Evolutionary conservation across 2,329 filamentous ascomycete species (phyloP), one percentile per base, ranked within the genome.

Genomic region (Trichoderma simmonsii): DNA sequence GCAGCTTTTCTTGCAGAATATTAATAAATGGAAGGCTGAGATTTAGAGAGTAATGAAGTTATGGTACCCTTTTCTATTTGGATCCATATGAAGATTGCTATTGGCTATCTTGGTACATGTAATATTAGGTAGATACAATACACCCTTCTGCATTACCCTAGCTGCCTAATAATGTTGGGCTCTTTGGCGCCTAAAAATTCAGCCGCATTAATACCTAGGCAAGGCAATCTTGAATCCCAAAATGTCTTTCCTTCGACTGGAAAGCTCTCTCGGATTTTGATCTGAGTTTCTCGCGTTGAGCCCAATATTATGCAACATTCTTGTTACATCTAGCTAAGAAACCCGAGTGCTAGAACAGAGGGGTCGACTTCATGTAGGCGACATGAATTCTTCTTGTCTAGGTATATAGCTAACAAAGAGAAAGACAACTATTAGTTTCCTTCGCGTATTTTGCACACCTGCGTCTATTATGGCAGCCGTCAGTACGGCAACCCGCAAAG

Each of bases 271-370:
- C 1, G 39, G 36, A n/a, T 9, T 43, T 43, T 9, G 39, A 43
- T n/a, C 39, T 0, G 7, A 43, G 18, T n/a, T 43, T n/a, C 39
- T 43, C 39, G n/a, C 15, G 7, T n/a, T n/a, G 3, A 1, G 18
- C 18, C 0, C 7, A n/a, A 4, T 18, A n/a, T n/a, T 9, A 4
- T n/a, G 15, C 39, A n/a, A 9, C 7, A 43, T 43, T n/a, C 0
- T 43, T n/a, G 9, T n/a, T n/a, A 43, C 3, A 43, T 43, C 1
- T 43, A 9, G 7, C 0, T 43, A 4, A n/a, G 36, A 43, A 43
- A 9, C 39, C 15, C 39, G 3, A 43, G 0, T 2, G 1, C 39
- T 4, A 18, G 39, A 0, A 43, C 18, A n/a, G n/a, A n/a, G n/a
- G n/a, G n/a, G 32, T 34, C 32, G 9, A 12, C 32, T 34, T 34